Conservation (phyloP, 2,329 filamentous ascomycete genomes). For the Aureobasidium mangrovei region DNA sequence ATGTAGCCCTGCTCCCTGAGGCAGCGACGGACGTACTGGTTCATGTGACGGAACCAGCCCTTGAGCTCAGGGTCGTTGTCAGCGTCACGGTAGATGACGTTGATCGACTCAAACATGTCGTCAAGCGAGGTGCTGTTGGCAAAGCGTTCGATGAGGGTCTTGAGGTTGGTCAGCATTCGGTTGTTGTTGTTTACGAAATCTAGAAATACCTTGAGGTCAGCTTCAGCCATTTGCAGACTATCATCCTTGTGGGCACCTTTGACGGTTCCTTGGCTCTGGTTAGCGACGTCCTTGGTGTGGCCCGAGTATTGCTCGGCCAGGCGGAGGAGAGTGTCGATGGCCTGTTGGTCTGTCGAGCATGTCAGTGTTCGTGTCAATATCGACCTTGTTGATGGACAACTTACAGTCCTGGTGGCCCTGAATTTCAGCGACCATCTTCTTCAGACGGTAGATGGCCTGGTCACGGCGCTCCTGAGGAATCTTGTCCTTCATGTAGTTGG, state of each 20-base stretch:
- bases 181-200: conserved; percentile 29
- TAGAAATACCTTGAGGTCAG: conserved; percentile 61
- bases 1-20: conserved; percentile 87
- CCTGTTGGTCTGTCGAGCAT: conserved; percentile 56
- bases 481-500: conserved; percentile 75
- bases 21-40: conserved; percentile 71
- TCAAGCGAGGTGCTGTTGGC: conserved; percentile 88
- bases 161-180: conserved; percentile 43
- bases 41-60: conserved; percentile 74
- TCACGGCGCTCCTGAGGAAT: conserved; percentile 88
- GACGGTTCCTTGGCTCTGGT: conserved; percentile 58
- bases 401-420: conserved; percentile 86
- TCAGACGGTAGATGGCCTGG: conserved; percentile 82
- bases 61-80: conserved; percentile 79
- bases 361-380: conserved; percentile 22
- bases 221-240: conserved; percentile 61
- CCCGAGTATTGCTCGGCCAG: conserved; percentile 78
- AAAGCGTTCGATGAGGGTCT: conserved; percentile 80
- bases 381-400: conserved; percentile 22
- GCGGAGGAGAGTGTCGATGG: conserved; percentile 77
- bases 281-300: conserved; percentile 58
- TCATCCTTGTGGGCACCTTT: conserved; percentile 61
- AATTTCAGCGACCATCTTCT: conserved; percentile 96
- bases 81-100: conserved; percentile 77
- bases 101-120: conserved; percentile 76